Evolutionary conservation across 352 stramenopile genomes (phyloP).

Genomic region (Blastocystis sp.): DNA sequence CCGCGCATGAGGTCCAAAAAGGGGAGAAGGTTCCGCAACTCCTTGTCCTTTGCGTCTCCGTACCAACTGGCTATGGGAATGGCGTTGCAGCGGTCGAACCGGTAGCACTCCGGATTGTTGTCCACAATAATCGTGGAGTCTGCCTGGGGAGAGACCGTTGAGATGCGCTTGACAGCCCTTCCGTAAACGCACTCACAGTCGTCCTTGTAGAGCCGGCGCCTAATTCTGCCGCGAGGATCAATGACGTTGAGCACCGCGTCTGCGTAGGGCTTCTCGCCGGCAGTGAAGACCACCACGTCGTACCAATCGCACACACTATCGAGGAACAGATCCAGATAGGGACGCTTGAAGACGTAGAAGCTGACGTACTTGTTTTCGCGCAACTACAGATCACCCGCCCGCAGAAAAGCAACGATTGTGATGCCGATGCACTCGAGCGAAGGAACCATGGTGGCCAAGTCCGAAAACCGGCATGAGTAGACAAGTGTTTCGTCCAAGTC

Average conservation of each 20-base stretch:
- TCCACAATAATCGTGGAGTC: conserved; percentile 44
- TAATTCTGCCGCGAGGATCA: conserved; percentile 24
- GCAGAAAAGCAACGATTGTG: conserved; percentile 4
- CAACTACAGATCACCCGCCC: conserved; percentile 5
- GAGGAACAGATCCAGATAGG: conserved; percentile 54
- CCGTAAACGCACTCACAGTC: conserved; percentile 27
- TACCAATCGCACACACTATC: conserved; percentile 50
- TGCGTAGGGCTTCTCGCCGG: conserved; percentile 59
- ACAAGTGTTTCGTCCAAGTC: conserved; percentile 62
- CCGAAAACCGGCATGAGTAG: conserved; percentile 55
- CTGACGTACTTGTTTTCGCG: conserved; percentile 60
- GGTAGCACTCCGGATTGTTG: conserved; percentile 64
- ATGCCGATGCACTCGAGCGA: conserved; percentile 64
- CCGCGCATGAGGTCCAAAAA: conserved; percentile 59
- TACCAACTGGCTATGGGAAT: conserved; percentile 63
- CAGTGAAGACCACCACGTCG: conserved; percentile 48
- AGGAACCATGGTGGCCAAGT: conserved; percentile 47
- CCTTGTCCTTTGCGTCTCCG: conserved; percentile 56
- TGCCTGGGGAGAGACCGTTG: neutral
- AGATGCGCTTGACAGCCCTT: conserved; percentile 35
- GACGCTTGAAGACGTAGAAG: conserved; percentile 65
- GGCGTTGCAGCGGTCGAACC: conserved; percentile 42
- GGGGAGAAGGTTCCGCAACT: conserved; percentile 41
- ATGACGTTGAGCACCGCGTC: conserved; percentile 66
- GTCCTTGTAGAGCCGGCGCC: conserved; percentile 33